Base-by-base conservation (phyloP, 2,329 filamentous ascomycete genomes). In the Leptodontidium sp. region DNA sequence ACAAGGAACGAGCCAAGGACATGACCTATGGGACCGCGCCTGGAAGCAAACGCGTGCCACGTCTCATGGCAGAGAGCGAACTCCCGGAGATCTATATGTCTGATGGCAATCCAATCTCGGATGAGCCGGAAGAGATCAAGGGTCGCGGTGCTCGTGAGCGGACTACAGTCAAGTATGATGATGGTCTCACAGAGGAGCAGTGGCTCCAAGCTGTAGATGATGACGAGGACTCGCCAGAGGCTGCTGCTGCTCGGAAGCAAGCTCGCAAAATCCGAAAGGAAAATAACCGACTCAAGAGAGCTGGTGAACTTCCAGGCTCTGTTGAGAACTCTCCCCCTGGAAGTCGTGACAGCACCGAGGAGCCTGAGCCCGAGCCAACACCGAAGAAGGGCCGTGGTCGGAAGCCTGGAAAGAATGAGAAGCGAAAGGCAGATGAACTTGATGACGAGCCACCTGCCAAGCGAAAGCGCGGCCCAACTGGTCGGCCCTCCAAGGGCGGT, bases 191-290 rank as follows among this genome's bases (percentile, higher is more conserved):
- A 0, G 97, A 99, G 82, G 96, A 99, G 83, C 97, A 99, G 81
- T 99, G 96, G 96, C 87, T 98, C 63, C 95, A 97, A 84, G 96
- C 96, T 65, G 95, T 99, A 40, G 96, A 99, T 78, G 95, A 97
- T 70, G 94, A 98, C 62, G 96, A 99, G 1, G 96, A 99, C 78
- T 91, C 89, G 0, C 94, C 97, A 38, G 96, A 98, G 78, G 94
- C 93, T 65, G 96, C 96, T 1, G 94, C 97, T 47, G 92, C 93
- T 45, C 90, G 96, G 50, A 98, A 98, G 77, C 90, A 94, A 78
- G 93, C 93, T 4, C 89, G 92, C 64, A 93, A 94, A 73, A 93
- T 93, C 70, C 93, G 90, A 79, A 90, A 94, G 45, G 90, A 92
- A 63, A 82, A 84, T 9, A 98, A 97, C 77, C 91, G 92, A 77